Percentiles rank a stretch among this genome's conserved stretches.
Conservation (phyloP, 179 eudicot genomes). For the Dionaea muscipula region DNA sequence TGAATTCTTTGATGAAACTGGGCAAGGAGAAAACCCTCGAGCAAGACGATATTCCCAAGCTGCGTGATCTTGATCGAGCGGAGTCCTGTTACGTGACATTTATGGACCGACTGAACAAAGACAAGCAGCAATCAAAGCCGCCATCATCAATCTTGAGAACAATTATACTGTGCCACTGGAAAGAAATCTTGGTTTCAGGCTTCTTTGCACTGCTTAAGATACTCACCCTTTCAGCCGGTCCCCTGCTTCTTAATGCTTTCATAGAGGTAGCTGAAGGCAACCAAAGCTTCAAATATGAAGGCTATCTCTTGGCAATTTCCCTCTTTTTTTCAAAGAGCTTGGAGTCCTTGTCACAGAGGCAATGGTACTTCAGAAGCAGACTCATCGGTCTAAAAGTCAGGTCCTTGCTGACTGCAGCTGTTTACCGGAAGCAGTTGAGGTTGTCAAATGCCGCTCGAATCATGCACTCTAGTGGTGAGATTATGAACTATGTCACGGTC, state of each 20-base stretch:
- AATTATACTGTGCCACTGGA: slow-evolving; percentile 21
- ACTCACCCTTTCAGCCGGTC: slow-evolving; percentile 27
- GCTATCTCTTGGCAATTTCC: slow-evolving; percentile 24
- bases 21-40: slow-evolving; percentile 24
- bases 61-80: slow-evolving; percentile 21
- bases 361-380: slow-evolving; percentile 30
- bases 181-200: slow-evolving; percentile 26
- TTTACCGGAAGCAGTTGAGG: slow-evolving; percentile 27
- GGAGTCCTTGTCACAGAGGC: slow-evolving; percentile 36
- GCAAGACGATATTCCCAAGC: slow-evolving; percentile 22
- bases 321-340: slow-evolving; percentile 24
- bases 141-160: slow-evolving; percentile 18
- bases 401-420: slow-evolving; percentile 27
- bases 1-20: slow-evolving; percentile 23
- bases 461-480: slow-evolving; percentile 29
- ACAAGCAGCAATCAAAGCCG: slow-evolving; percentile 10
- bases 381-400: slow-evolving; percentile 27
- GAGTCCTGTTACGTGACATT: slow-evolving; percentile 23
- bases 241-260: slow-evolving; percentile 30
- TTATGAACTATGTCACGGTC: slow-evolving; percentile 32
- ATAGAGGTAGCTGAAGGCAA: slow-evolving; percentile 30
- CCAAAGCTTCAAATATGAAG: slow-evolving; percentile 22
- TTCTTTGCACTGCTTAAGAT: slow-evolving; percentile 26
- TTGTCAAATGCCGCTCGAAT: slow-evolving; percentile 23
- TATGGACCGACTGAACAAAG: slow-evolving; percentile 12